phyloP scores from a whole-genome alignment of 1,139 yeast species.

The Torulaspora globosa region DNA sequence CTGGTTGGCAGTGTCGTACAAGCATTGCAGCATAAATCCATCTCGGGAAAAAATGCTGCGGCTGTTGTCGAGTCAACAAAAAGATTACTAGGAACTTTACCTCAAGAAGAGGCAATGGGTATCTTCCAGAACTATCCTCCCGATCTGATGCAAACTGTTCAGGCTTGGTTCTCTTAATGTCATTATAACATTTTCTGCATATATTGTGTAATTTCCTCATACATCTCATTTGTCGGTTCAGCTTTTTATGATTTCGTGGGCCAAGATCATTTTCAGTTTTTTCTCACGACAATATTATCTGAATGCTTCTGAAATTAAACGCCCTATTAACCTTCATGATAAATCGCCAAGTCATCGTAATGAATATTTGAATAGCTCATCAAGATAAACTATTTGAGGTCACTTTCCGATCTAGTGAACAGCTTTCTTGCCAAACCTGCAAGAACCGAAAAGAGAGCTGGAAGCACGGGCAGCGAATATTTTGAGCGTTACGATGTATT shows the following conservation, averaged over 20 bases:
- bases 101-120: constrained; percentile 62
- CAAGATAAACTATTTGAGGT: no score
- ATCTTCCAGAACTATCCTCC: constrained; percentile 60
- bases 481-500: no score
- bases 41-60: constrained; percentile 68
- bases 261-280: not conserved
- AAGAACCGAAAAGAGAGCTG: no score
- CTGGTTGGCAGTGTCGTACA: constrained; percentile 72
- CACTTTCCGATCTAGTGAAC: no score
- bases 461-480: no score
- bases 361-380: no score
- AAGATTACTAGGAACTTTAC: constrained; percentile 41
- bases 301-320: no score
- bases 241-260: not conserved
- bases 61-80: constrained; percentile 60
- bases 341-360: no score
- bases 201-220: constrained; percentile 4
- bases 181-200: constrained; percentile 4
- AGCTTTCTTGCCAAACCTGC: no score
- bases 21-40: constrained; percentile 65
- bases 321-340: no score
- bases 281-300: no score
- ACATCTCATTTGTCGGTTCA: not conserved
- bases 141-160: constrained; percentile 58
- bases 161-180: constrained; percentile 52